Evolutionary conservation across 164 flowering plant species (phyloP).

Genomic region (Magnolia changhungtana): DNA sequence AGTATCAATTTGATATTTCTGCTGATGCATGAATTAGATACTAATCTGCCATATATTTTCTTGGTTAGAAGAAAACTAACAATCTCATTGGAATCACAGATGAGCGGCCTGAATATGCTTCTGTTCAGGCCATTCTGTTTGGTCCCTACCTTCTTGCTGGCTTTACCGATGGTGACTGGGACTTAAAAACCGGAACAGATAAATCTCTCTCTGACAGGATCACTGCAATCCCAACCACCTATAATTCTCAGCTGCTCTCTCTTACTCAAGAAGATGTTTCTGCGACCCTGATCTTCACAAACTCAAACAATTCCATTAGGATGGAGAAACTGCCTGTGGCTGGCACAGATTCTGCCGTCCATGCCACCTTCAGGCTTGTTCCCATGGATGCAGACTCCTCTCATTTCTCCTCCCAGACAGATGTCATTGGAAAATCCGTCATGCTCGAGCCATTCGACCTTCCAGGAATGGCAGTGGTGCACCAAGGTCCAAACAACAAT

Average conservation of each 20-base stretch:
- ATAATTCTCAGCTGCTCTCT: conserved; percentile 54
- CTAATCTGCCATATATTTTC: not conserved
- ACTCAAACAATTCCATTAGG: conserved; percentile 36
- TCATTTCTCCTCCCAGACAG: conserved; percentile 14
- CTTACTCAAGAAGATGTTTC: conserved; percentile 42
- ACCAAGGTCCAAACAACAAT: conserved; percentile 13
- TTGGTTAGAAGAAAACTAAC: conserved; percentile 30
- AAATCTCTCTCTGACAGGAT: conserved; percentile 56
- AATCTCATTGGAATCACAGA: conserved; percentile 39
- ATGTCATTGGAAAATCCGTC: conserved; percentile 25
- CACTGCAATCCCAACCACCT: conserved; percentile 48
- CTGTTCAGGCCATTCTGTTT: conserved; percentile 70
- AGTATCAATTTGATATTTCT: not conserved
- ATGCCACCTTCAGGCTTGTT: conserved; percentile 73
- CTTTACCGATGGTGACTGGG: conserved; percentile 47
- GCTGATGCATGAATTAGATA: not conserved
- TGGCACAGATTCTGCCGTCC: conserved; percentile 50
- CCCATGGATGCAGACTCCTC: conserved; percentile 18
- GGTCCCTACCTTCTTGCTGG: conserved; percentile 91
- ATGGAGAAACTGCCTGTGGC: conserved; percentile 46
- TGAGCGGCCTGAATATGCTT: conserved; percentile 68
- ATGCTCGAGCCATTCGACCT: conserved; percentile 31
- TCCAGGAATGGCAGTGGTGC: conserved; percentile 26
- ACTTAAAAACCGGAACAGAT: conserved; percentile 37
- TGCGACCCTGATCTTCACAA: conserved; percentile 31